Base-by-base conservation (phyloP, 106 monocot genomes). In the Dioscorea zingiberensis region DNA sequence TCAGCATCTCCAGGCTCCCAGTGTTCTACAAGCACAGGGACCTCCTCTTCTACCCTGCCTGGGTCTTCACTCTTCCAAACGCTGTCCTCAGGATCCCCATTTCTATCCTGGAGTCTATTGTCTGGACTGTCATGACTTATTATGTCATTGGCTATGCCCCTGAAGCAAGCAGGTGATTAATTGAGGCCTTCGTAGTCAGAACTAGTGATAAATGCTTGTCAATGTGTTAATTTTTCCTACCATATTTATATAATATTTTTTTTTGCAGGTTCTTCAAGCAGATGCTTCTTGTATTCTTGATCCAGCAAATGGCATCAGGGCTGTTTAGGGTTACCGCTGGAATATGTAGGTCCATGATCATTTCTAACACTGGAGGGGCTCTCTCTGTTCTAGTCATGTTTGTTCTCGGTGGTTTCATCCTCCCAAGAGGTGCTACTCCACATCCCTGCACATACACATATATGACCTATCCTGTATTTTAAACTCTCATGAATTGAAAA, bases 1-100 rank as follows among this genome's bases (percentile, higher is more conserved):
- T 93, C 25, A 65, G 77, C 45, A 83, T 93, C 48, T 6, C 38
- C 6, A 79, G 85, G 63, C 78, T 93, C 3, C 93, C 85, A 4
- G 87, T 93, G 51, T 93, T 93, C 75, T 93, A 75, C 83, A 93
- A 93, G 62, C 93, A 93, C 12, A 80, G 93, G 53, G 85, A 88
- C 67, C 80, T 88, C 30, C 83, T 85, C 72, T 85, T 93, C 68
- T 78, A 85, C 48, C 93, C 87, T 4, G 74, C 93, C 0, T 93
- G 93, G 93, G 58, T 76, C 38, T 93, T 75, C 70, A 72, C 84
- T 18, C 62, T 93, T 8, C 93, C 93, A 1, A 81, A 77, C 25
- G 80, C 71, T 58, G 22, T 93, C 28, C 67, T 93, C 0, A 63
- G 77, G 29, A 77, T 93, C 25, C 93, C 88, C 10, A 70, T 85